phyloP scores from a whole-genome alignment of 805 yeast species.

The Schwanniomyces sp. region DNA sequence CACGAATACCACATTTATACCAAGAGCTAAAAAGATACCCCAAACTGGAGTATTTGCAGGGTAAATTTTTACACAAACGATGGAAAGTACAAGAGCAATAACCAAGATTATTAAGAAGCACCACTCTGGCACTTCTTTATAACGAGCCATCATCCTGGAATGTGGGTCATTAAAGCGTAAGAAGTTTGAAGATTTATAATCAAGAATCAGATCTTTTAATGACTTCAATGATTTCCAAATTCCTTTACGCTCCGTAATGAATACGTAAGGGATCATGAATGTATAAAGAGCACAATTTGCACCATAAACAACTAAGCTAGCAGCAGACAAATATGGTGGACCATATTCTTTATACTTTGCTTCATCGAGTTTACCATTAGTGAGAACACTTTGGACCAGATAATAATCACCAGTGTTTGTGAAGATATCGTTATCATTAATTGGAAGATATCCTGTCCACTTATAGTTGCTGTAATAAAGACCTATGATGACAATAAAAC shows the following conservation, averaged over 20 bases:
- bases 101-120: slow-evolving; percentile 22
- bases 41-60: slow-evolving; percentile 57
- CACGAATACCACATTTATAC: slow-evolving; percentile 49
- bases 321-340: slow-evolving; percentile 29
- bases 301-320: slow-evolving; percentile 23
- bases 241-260: slow-evolving; percentile 8
- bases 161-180: slow-evolving; percentile 24
- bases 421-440: slow-evolving; percentile 18
- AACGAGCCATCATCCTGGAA: slow-evolving; percentile 28
- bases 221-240: slow-evolving; percentile 12
- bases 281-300: slow-evolving; percentile 9
- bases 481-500: slow-evolving; percentile 23
- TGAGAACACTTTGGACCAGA: slow-evolving; percentile 33
- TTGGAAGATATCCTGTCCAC: slow-evolving; percentile 30
- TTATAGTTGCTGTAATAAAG: slow-evolving; percentile 26
- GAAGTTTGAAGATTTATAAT: slow-evolving; percentile 7
- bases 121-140: slow-evolving; percentile 40
- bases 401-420: slow-evolving; percentile 23
- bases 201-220: slow-evolving; percentile 9
- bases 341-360: slow-evolving; percentile 17
- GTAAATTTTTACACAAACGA: slow-evolving; percentile 27
- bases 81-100: slow-evolving; percentile 29
- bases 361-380: slow-evolving; percentile 26
- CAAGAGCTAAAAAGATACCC: slow-evolving; percentile 55
- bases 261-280: slow-evolving; percentile 10